These are phyloP conservation scores for Fusarium sp. DNA, from an alignment of 2,329 filamentous ascomycete species.

Conservation along the genomic window DNA sequence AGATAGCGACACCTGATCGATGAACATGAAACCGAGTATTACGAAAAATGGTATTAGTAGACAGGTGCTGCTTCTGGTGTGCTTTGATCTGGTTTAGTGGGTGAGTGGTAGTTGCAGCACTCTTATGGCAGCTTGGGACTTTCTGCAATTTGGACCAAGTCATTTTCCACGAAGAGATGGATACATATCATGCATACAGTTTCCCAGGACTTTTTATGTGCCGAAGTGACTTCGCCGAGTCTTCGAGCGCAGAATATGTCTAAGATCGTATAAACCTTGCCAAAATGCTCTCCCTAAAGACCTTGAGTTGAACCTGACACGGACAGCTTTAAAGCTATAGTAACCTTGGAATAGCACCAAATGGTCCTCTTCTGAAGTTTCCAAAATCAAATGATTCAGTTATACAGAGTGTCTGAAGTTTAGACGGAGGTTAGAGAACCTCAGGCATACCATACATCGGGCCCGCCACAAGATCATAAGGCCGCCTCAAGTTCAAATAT, in stretches of 20 bases:
- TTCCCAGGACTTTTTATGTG: fast-evolving
- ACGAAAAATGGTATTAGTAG: neutral
- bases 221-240: neutral
- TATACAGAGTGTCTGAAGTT: neutral
- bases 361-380: no score
- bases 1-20: neutral
- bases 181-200: neutral
- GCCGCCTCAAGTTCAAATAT: neutral
- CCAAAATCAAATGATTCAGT: no score
- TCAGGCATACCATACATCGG: neutral
- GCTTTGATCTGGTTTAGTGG: no score
- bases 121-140: neutral
- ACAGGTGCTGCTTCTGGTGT: neutral
- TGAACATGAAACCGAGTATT: neutral
- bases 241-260: neutral
- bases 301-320: neutral
- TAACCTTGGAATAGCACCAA: neutral
- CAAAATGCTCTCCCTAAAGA: neutral
- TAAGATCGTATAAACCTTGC: neutral
- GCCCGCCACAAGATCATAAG: neutral
- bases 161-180: neutral
- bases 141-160: neutral
- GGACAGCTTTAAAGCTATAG: neutral
- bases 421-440: neutral
- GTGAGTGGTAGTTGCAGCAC: neutral